Evolutionary conservation across 768 basidiomycete genomes (phyloP).

Genomic region (Pleurotus platypus): DNA sequence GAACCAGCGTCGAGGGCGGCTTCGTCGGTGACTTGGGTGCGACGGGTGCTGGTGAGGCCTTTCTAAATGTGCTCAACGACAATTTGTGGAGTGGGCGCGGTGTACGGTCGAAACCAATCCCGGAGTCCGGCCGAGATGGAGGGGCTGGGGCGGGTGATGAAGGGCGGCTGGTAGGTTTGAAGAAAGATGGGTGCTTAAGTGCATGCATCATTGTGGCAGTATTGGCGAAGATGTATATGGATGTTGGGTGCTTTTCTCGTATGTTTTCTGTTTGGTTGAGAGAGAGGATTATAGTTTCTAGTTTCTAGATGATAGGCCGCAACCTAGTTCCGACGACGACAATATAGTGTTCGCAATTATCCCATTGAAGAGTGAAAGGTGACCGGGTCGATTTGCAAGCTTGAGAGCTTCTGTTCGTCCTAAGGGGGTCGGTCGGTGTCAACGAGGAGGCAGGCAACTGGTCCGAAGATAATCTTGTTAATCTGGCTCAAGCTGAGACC

Average conservation of each 20-base stretch:
- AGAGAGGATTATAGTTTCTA: constrained; percentile 24
- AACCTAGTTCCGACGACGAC: constrained; percentile 34
- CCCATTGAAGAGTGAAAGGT: constrained; percentile 46
- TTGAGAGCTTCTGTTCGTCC: constrained; percentile 26
- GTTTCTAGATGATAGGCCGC: constrained; percentile 32
- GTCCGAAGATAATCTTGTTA: constrained; percentile 58
- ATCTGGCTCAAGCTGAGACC: constrained; percentile 42
- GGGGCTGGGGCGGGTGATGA: constrained; percentile 52
- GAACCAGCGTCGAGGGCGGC: constrained; percentile 46
- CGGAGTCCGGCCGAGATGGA: constrained; percentile 34
- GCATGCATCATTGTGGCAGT: constrained; percentile 50
- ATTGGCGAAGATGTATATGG: constrained; percentile 14
- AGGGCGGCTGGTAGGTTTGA: constrained; percentile 61
- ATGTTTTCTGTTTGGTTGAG: constrained; percentile 6
- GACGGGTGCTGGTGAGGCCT: constrained; percentile 45
- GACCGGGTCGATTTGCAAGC: constrained; percentile 13
- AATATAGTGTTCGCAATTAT: constrained; percentile 35
- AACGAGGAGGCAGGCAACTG: constrained; percentile 54
- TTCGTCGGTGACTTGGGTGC: constrained; percentile 23
- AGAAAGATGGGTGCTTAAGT: constrained; percentile 66
- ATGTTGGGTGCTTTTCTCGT: constrained; percentile 10
- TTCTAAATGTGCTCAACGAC: constrained; percentile 56
- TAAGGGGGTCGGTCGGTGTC: constrained; percentile 82
- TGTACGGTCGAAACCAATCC: constrained; percentile 36
- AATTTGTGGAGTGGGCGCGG: constrained; percentile 55